These are phyloP conservation scores for Lolium perenne DNA, from an alignment of 176 grass and related monocot species.

Conservation along the genomic window DNA sequence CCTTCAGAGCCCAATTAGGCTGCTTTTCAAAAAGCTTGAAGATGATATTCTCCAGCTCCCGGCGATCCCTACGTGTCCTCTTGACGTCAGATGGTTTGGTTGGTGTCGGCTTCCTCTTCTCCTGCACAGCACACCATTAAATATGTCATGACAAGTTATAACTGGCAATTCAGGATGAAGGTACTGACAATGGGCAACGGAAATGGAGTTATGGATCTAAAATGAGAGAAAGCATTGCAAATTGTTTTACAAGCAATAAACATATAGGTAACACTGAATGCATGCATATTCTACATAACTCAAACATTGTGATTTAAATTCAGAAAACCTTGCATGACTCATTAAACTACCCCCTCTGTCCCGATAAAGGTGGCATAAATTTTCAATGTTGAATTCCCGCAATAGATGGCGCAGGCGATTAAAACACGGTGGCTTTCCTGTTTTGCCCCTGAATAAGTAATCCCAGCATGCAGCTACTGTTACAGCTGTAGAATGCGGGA, in stretches of 20 bases:
- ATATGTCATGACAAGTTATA: not conserved
- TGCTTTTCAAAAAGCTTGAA: conserved; percentile 96
- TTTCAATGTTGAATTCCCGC: too few species aligned
- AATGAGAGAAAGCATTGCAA: not conserved
- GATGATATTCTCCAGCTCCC: conserved; percentile 89
- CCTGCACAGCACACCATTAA: conserved; percentile 48
- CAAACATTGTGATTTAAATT: not conserved
- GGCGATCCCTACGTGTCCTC: conserved; percentile 81
- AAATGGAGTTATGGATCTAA: not conserved
- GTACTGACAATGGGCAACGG: not conserved
- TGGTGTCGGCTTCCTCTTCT: conserved; percentile 79
- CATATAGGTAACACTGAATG: not conserved
- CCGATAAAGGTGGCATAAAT: too few species aligned
- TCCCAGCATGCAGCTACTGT: too few species aligned
- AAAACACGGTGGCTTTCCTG: too few species aligned
- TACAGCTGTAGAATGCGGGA: too few species aligned
- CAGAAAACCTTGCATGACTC: not conserved
- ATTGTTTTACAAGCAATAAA: not conserved
- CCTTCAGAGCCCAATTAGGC: conserved; percentile 91
- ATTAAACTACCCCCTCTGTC: not conserved
- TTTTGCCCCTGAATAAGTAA: too few species aligned
- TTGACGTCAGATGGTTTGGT: conserved; percentile 83
- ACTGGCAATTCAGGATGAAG: not conserved
- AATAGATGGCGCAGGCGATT: too few species aligned
- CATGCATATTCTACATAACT: not conserved